phyloP scores from a whole-genome alignment of 129 eudicot species.

The Flaveria ramosissima region DNA sequence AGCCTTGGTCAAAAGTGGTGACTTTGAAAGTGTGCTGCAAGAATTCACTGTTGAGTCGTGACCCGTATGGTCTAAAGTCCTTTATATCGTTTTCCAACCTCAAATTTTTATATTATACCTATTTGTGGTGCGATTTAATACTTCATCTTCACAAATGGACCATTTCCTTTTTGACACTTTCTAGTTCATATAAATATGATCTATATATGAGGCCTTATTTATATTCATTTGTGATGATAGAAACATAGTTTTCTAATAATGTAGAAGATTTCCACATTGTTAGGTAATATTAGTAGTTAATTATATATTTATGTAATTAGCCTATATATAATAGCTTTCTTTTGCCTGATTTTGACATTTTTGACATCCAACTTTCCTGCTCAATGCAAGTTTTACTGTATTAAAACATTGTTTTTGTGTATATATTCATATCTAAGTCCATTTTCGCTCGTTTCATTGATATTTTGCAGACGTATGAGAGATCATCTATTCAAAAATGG shows the following conservation, averaged over 20 bases:
- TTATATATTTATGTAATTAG: constrained; percentile 15
- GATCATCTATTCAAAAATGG: constrained; percentile 88
- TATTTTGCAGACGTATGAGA: constrained; percentile 72
- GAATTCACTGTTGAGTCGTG: too few species aligned
- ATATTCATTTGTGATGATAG: not conserved
- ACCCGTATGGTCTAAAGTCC: too few species aligned
- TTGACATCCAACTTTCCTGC: not conserved
- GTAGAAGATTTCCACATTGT: constrained; percentile 18
- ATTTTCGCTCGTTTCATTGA: constrained; percentile 2
- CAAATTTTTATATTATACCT: not conserved
- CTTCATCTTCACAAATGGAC: not conserved
- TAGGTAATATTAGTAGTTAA: not conserved
- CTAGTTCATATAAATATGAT: not conserved
- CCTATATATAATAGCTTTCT: not conserved
- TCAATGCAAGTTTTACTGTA: not conserved
- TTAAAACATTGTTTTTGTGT: not conserved
- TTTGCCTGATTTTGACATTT: constrained; percentile 1
- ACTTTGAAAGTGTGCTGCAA: too few species aligned
- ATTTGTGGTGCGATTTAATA: not conserved
- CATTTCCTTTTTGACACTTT: constrained; percentile 18
- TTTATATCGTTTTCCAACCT: not conserved
- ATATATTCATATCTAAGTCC: not conserved
- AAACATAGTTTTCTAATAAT: not conserved
- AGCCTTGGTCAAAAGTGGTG: too few species aligned
- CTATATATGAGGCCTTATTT: not conserved